Percentiles rank a stretch among this genome's conserved stretches.
phyloP scores from a whole-genome alignment of 2,329 filamentous ascomycete genomes.

The Fusarium palustre region DNA sequence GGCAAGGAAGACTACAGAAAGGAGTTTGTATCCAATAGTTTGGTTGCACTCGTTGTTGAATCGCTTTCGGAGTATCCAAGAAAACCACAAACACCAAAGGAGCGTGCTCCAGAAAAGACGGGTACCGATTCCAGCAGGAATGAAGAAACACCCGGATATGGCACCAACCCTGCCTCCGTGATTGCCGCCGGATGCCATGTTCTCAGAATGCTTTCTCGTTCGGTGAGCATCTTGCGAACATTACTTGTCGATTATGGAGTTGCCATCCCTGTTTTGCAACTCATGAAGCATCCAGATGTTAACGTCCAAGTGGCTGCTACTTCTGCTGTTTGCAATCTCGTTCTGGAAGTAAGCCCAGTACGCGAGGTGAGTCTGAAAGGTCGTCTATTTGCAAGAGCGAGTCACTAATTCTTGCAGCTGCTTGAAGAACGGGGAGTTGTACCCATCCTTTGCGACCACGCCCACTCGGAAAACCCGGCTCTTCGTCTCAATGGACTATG shows the following conservation, averaged over 20 bases:
- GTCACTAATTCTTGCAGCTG: conserved; percentile 61
- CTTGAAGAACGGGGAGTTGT: conserved; percentile 81
- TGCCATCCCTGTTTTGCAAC: conserved; percentile 78
- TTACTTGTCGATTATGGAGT: conserved; percentile 88
- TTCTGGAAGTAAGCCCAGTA: conserved; percentile 91
- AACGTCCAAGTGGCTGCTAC: conserved; percentile 90
- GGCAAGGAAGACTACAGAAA: conserved; percentile 89
- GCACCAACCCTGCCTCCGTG: conserved; percentile 79
- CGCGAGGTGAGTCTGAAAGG: conserved; percentile 72
- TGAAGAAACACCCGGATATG: conserved; percentile 64
- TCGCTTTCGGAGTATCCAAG: conserved; percentile 73
- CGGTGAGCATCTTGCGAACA: conserved; percentile 85
- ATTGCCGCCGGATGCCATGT: conserved; percentile 88
- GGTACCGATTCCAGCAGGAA: conserved; percentile 50
- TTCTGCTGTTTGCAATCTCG: conserved; percentile 84
- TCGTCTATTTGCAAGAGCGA: not conserved
- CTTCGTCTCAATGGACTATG: conserved; percentile 88
- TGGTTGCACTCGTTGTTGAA: conserved; percentile 84
- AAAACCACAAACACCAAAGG: conserved; percentile 60
- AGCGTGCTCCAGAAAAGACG: conserved; percentile 55
- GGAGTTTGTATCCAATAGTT: conserved; percentile 82
- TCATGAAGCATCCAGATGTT: conserved; percentile 79
- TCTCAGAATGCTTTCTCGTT: conserved; percentile 83
- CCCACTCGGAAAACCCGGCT: conserved; percentile 81
- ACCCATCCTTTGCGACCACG: conserved; percentile 82